These are phyloP conservation scores for Triangularia verruculosa DNA, from an alignment of 2,329 filamentous ascomycete genomes.

Conservation along the genomic window DNA sequence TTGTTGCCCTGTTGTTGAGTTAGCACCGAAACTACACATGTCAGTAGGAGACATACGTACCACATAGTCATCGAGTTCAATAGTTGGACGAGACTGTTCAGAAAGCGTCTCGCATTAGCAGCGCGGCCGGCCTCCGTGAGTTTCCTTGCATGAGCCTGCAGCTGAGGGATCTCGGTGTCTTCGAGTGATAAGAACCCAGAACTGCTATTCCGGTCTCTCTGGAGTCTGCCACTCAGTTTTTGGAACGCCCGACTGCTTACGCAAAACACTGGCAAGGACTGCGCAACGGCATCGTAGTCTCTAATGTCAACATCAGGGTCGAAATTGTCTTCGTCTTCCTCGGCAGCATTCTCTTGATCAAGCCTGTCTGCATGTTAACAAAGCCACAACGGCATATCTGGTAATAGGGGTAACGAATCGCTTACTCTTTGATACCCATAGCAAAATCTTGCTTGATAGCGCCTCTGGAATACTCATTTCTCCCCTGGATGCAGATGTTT, in stretches of 20 bases:
- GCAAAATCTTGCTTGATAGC: slow-evolving; percentile 61
- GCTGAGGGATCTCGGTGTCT: slow-evolving; percentile 58
- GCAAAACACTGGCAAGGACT: slow-evolving; percentile 60
- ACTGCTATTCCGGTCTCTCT: slow-evolving; percentile 47
- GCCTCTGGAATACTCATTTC: slow-evolving; percentile 55
- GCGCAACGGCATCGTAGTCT: slow-evolving; percentile 57
- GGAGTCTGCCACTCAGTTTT: slow-evolving; percentile 53
- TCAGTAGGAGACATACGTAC: neutral
- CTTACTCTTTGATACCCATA: slow-evolving; percentile 54
- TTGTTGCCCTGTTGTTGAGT: slow-evolving; percentile 10
- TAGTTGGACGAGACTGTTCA: slow-evolving; percentile 26
- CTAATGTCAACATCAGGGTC: slow-evolving; percentile 52
- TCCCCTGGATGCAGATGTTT: slow-evolving; percentile 48
- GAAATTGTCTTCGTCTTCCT: slow-evolving; percentile 53
- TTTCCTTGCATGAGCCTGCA: slow-evolving; percentile 57
- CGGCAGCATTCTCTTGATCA: slow-evolving; percentile 50
- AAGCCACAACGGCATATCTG: neutral
- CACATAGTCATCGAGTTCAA: slow-evolving; percentile 30
- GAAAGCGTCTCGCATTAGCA: slow-evolving; percentile 24
- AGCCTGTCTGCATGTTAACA: slow-evolving; percentile 34
- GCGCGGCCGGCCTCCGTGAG: slow-evolving; percentile 41
- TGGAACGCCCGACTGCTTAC: slow-evolving; percentile 62
- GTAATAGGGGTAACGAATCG: neutral
- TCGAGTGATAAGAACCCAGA: slow-evolving; percentile 49
- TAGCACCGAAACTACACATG: neutral